These are phyloP conservation scores for Thermothelomyces thermophilus DNA, from an alignment of 2,329 filamentous ascomycete genomes.

Conservation along the genomic window DNA sequence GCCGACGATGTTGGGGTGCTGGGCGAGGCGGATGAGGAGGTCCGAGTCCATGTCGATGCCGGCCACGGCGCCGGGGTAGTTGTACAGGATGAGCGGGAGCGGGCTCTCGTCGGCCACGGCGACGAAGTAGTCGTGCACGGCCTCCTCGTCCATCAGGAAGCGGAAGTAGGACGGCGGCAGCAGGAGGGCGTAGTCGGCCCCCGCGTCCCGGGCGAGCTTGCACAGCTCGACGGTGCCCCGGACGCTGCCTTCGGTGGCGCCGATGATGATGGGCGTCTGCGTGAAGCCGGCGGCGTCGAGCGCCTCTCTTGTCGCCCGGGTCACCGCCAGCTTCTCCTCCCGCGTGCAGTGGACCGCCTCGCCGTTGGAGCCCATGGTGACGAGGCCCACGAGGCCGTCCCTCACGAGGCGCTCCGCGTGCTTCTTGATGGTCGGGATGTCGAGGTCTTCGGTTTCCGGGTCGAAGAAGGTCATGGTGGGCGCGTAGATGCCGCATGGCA, in stretches of 20 bases:
- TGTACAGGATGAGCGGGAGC: slow-evolving; percentile 78
- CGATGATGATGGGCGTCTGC: slow-evolving; percentile 72
- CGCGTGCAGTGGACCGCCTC: slow-evolving; percentile 80
- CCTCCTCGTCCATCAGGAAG: slow-evolving; percentile 64
- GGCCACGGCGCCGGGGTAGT: slow-evolving; percentile 81
- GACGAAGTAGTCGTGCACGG: slow-evolving; percentile 66
- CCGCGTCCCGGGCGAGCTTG: slow-evolving; percentile 58
- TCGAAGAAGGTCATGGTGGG: slow-evolving; percentile 91
- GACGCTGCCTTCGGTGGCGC: slow-evolving; percentile 75
- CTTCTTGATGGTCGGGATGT: slow-evolving; percentile 70
- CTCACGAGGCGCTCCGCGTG: slow-evolving; percentile 72
- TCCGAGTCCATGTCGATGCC: slow-evolving; percentile 89
- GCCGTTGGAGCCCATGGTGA: slow-evolving; percentile 85
- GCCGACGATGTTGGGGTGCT: slow-evolving; percentile 77
- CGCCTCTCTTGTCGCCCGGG: slow-evolving; percentile 70
- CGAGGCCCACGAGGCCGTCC: slow-evolving; percentile 72
- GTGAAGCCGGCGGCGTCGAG: slow-evolving; percentile 73
- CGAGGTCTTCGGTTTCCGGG: slow-evolving; percentile 74
- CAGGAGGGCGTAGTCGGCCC: slow-evolving; percentile 73
- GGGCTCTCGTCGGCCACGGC: slow-evolving; percentile 69
- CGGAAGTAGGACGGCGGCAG: slow-evolving; percentile 82
- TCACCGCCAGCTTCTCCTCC: slow-evolving; percentile 69
- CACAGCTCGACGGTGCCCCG: slow-evolving; percentile 71
- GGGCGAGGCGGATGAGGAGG: slow-evolving; percentile 69
- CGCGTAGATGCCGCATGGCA: slow-evolving; percentile 78